A percentile compares a stretch with the other conserved stretches of the same genome.
Conservation (phyloP, 1,139 yeast genomes). For the Meyerozyma athensensis region DNA sequence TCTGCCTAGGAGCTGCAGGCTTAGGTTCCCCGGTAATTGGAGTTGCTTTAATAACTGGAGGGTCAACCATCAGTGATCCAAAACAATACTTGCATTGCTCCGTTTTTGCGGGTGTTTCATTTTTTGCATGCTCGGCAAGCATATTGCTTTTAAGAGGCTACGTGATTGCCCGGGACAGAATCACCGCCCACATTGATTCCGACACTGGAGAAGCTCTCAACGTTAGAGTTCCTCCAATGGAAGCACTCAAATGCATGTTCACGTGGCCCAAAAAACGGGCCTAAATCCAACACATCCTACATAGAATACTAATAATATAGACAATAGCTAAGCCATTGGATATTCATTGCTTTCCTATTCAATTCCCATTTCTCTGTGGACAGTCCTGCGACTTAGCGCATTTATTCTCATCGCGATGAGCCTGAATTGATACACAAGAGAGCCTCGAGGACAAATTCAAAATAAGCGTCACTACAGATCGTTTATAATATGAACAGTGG, state of each 20-base stretch:
- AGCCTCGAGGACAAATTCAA: too few species aligned
- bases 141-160: constrained; percentile 45
- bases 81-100: constrained; percentile 45
- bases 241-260: constrained; percentile 3
- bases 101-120: constrained; percentile 50
- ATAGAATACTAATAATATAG: background rate
- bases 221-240: background rate
- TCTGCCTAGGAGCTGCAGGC: constrained; percentile 41
- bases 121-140: constrained; percentile 35
- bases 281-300: constrained; percentile 1
- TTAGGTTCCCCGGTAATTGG: constrained; percentile 53
- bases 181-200: constrained; percentile 6
- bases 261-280: constrained; percentile 10
- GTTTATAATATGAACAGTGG: constrained; percentile 1
- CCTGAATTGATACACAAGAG: background rate
- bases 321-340: too few species aligned
- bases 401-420: constrained; percentile 1
- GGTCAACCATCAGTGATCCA: constrained; percentile 28
- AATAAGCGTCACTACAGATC: too few species aligned
- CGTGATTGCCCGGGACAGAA: constrained; percentile 40
- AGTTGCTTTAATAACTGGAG: constrained; percentile 35
- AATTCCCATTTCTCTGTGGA: background rate
- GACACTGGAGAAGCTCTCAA: background rate
- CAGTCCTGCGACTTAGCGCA: background rate
- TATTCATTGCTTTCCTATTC: background rate